Evolutionary conservation across 2,329 filamentous ascomycete species (phyloP), one percentile per base, ranked within the genome.

Genomic region (Talaromyces funiculosus): DNA sequence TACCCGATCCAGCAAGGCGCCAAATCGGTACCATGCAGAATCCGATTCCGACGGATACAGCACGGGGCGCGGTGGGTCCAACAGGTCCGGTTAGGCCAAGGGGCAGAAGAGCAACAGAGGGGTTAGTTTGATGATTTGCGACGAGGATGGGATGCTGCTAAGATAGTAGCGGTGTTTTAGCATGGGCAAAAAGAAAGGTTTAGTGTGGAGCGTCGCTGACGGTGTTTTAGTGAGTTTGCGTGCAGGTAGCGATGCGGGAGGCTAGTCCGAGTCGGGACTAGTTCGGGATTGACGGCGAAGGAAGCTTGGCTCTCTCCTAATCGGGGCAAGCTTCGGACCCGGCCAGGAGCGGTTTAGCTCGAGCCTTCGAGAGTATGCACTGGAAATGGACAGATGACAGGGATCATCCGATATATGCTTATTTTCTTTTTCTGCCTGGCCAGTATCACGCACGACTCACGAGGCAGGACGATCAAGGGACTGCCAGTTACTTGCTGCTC

Each of bases 241-340:
- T 57, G 55, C 53, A 35, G 53, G 35, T 9, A 24, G 37, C 16
- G 35, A 22, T 16, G 22, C 47, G 45, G 45, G 26, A 49, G 45
- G n/a, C 45, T 49, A 49, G 33, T 16, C 18, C 18, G 22, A 53
- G 49, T 22, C 31, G n/a, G 22, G 51, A 22, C n/a, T 45, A n/a
- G 42, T 22, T 20, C 42, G 18, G 5, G 22, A 45, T 22, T 20
- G 42, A 16, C 40, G 22, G 22, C 24, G 42, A 4, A 33, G 26
- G 47, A 20, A 4, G n/a, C 9, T 16, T 49, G 45, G 45, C 45
- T 35, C 16, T 38, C 10, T 37, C 55, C 43, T 45, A 42, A 53
- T 53, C 49, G 33, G 45, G 57, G 12, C 56, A 58, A 58, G 56
- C 7, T 24, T 45, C 57, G 57, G 57, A 59, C 57, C 35, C 56